These are phyloP conservation scores for Actinidia polygama DNA, from an alignment of 179 eudicot genomes.

Conservation along the genomic window DNA sequence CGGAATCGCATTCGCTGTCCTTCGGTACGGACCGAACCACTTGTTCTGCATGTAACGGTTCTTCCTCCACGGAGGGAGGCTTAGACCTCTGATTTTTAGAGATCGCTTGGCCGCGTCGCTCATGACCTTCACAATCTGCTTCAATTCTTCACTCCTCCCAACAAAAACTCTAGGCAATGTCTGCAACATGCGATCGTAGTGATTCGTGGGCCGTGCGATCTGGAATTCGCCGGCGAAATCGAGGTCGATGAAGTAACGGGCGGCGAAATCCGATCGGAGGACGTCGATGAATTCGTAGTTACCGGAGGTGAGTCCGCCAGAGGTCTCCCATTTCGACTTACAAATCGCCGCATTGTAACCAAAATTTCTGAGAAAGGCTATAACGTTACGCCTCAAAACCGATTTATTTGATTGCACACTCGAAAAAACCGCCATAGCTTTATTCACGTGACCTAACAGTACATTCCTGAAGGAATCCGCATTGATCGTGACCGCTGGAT, in stretches of 20 bases:
- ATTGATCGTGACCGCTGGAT: conserved; percentile 30
- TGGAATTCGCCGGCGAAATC: conserved; percentile 68
- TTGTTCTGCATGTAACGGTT: conserved; percentile 79
- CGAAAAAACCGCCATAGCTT: conserved; percentile 46
- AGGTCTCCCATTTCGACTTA: conserved; percentile 68
- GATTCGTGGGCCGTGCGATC: conserved; percentile 65
- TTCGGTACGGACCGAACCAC: conserved; percentile 76
- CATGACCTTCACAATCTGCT: conserved; percentile 51
- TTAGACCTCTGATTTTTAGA: conserved; percentile 63
- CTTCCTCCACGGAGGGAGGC: conserved; percentile 89
- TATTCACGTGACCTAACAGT: conserved; percentile 44
- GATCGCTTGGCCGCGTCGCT: conserved; percentile 70
- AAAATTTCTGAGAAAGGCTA: conserved; percentile 58
- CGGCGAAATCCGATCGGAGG: conserved; percentile 19
- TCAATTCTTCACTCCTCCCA: conserved; percentile 54
- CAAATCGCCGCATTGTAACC: conserved; percentile 83
- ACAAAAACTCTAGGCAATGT: conserved; percentile 60
- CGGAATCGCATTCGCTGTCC: conserved; percentile 49
- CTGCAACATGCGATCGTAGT: conserved; percentile 32
- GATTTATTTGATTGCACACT: conserved; percentile 27
- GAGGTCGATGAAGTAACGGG: conserved; percentile 69
- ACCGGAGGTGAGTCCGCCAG: conserved; percentile 65
- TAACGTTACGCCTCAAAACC: conserved; percentile 49
- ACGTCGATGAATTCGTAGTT: conserved; percentile 86
- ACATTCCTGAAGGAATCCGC: conserved; percentile 44